Conservation (phyloP, 2,329 filamentous ascomycete genomes). For the Emergomyces pasteurianus region DNA sequence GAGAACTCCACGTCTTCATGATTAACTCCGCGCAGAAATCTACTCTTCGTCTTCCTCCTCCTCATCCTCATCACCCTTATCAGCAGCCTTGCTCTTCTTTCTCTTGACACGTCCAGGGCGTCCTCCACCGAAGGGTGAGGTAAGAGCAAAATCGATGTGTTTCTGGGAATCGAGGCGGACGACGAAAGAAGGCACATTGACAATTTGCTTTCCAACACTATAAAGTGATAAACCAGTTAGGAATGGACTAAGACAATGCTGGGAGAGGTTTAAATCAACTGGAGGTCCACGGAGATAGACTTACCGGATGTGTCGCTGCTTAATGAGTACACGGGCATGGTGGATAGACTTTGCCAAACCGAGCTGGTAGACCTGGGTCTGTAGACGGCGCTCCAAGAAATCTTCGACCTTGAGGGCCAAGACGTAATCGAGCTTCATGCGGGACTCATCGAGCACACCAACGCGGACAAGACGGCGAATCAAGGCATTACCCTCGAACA, state of each 20-base stretch:
- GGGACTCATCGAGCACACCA: slow-evolving; percentile 98
- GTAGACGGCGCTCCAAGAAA: slow-evolving; percentile 98
- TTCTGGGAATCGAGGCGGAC: slow-evolving; percentile 99
- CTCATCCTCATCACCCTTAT: slow-evolving; percentile 45
- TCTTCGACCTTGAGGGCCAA: slow-evolving; percentile 98
- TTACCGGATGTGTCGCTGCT: slow-evolving; percentile 92
- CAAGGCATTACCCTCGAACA: slow-evolving; percentile 99
- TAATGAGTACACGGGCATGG: slow-evolving; percentile 99
- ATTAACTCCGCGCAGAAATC: slow-evolving; percentile 20
- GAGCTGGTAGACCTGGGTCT: slow-evolving; percentile 99
- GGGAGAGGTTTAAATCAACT: background rate
- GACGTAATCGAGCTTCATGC: slow-evolving; percentile 99
- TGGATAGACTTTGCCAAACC: slow-evolving; percentile 99
- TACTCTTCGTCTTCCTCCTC: slow-evolving; percentile 82
- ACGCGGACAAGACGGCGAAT: slow-evolving; percentile 99
- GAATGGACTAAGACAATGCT: slow-evolving; percentile 4
- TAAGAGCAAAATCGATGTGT: slow-evolving; percentile 99
- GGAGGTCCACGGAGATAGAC: slow-evolving; percentile 9
- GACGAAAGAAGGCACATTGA: slow-evolving; percentile 99
- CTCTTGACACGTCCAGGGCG: slow-evolving; percentile 94
- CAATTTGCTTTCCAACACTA: slow-evolving; percentile 98
- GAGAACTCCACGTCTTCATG: slow-evolving; percentile 13
- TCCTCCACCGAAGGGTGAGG: slow-evolving; percentile 94
- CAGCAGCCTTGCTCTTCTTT: slow-evolving; percentile 98
- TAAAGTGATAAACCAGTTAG: background rate